Conservation (phyloP, 2,329 filamentous ascomycete species). For the Colletotrichum musae region DNA sequence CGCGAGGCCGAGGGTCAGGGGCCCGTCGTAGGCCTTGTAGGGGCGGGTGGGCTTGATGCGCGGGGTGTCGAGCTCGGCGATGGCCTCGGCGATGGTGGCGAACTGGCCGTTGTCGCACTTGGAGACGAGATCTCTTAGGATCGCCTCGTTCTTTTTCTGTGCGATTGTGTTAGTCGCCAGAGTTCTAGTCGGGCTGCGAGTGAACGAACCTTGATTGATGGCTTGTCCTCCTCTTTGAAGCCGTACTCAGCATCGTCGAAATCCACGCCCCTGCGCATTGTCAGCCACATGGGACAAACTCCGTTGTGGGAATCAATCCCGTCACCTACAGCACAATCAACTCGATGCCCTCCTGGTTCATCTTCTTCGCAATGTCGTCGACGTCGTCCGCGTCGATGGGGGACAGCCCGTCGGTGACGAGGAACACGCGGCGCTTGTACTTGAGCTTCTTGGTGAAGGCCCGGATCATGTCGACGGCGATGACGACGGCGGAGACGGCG, state of each 20-base stretch:
- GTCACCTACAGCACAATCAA: constrained; percentile 80
- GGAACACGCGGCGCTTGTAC: constrained; percentile 83
- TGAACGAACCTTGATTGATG: constrained; percentile 72
- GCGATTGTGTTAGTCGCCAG: constrained; percentile 2
- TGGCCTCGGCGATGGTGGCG: constrained; percentile 89
- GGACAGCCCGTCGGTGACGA: constrained; percentile 87
- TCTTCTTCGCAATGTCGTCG: constrained; percentile 77
- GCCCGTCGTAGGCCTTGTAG: constrained; percentile 84
- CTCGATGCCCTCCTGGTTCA: constrained; percentile 83
- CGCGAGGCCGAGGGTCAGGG: constrained; percentile 83
- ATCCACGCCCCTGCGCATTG: constrained; percentile 77
- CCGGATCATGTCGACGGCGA: constrained; percentile 90
- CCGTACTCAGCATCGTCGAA: constrained; percentile 94
- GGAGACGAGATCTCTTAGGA: constrained; percentile 76
- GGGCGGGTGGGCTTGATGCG: constrained; percentile 82
- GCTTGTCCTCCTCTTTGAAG: constrained; percentile 92
- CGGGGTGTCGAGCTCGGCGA: constrained; percentile 84
- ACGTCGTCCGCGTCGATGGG: constrained; percentile 80
- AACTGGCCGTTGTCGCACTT: constrained; percentile 78
- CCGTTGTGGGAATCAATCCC: neutral
- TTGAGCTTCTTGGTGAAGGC: constrained; percentile 86
- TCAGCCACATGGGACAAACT: constrained; percentile 9
- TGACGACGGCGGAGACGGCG: constrained; percentile 86
- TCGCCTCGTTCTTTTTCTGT: constrained; percentile 79
- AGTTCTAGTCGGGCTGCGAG: neutral